Evolutionary conservation across 2,329 filamentous ascomycete species (phyloP), one percentile per base, ranked within the genome.

Genomic region (Daldinia sp.): DNA sequence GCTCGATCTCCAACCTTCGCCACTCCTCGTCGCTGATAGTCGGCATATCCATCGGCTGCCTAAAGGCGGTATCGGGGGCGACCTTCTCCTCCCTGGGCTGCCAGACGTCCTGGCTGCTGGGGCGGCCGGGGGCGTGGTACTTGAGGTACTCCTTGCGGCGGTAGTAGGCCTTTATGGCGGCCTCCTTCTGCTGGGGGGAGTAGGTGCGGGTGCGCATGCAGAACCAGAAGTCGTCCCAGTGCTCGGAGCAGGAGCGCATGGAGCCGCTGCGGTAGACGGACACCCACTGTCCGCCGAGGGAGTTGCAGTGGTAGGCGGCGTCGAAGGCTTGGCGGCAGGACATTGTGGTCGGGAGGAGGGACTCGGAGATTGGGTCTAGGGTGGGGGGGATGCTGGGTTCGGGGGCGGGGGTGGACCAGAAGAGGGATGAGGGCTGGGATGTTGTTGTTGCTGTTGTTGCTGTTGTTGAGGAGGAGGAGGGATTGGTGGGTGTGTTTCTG

Each of bases 141-240:
- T 88, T 90, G 35, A 85, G 85, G 64, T 81, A 77, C 72, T 86
- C 83, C 77, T 89, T 90, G 67, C 85, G 82, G 66, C 86, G 82
- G 78, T 94, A 92, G 77, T 89, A 87, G 48, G 87, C 86, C 63
- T 82, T 81, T 57, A 96, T 84, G 70, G 83, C 82, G 53, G 82
- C 84, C 62, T 85, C 87, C 71, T 87, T 87, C 68, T 87, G 80
- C 41, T 83, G 78, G 21, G 86, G 84, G 0, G 83, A 77, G 72
- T 87, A 87, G 1, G 84, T 83, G 72, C 90, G 88, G 34, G 88
- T 89, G 67, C 92, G 89, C 94, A 98, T 97, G 82, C 95, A 99
- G 80, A 97, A 94, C 91, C 94, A 96, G 78, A 97, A 98, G 77
- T 97, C 92, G 64, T 90, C 86, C 93, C 94, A 97, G 66, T 93